Base-by-base conservation (phyloP, 257 asterid species). In the Nicotiana obtusifolia region DNA sequence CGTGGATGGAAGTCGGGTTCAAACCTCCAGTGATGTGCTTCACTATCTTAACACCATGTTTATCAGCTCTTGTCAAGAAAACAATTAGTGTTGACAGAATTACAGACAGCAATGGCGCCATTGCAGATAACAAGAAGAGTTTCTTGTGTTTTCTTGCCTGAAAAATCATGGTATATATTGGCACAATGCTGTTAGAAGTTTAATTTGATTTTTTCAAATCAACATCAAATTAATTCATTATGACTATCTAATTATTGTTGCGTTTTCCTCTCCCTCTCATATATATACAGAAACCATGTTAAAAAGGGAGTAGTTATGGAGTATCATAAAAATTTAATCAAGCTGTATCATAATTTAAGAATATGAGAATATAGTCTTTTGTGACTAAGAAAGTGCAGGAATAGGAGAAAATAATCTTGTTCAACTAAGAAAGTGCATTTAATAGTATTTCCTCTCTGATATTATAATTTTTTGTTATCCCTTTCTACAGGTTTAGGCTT, bases 61-160 rank as follows among this genome's bases (percentile, higher is more conserved):
- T 78, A 78, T 88, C 88, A 33, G 89, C 91, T 52, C 84, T 82
- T 37, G 91, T 88, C 37, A 88, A 64, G 81, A 35, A 86, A 24
- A 88, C 91, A 31, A 84, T 14, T 24, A 88, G 65, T 10, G 89
- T 88, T 37, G 89, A 78, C 35, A 88, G 26, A 60, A 87, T 47
- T 7, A 88, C 89, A 11, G 90, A 88, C 47, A 82, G 4, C 24
- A 88, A 67, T 44, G 90, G 91, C 64, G 86, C 90, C 44, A 78
- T 83, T 28, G 90, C 86, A 15, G 91, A 78, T 77, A 88, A 57
- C 90, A 90, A 88, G 78, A 83, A 88, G 16, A 84, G 83, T 82
- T 87, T 87, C 81, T 77, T 85, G 80, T 87, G 84, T 83, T 66
- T 87, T 82, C 77, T 81, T 16, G 86, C 90, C 90, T 88, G 87